These are phyloP conservation scores for Phytophthora cactorum DNA, from an alignment of 352 stramenopile genomes.

Conservation along the genomic window DNA sequence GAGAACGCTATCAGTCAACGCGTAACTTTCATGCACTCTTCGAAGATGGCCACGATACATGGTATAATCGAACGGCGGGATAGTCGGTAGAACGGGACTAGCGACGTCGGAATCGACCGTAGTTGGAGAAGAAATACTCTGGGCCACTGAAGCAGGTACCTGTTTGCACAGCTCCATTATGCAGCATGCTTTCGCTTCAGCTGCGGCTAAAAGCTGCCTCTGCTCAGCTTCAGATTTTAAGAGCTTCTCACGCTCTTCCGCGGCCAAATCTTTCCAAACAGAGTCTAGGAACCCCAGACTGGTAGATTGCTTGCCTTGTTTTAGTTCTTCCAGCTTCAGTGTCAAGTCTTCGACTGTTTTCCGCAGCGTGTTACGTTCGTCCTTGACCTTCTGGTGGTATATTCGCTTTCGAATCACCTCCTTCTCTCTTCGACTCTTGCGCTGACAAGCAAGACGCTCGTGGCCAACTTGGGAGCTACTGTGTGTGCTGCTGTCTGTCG, in stretches of 20 bases:
- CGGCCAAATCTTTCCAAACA: slow-evolving; percentile 7
- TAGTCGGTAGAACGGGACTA: not conserved
- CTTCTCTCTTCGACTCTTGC: slow-evolving; percentile 20
- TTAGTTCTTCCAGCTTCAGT: slow-evolving; percentile 8
- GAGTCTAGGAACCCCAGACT: not conserved
- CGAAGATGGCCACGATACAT: slow-evolving; percentile 34
- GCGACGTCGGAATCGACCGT: not conserved
- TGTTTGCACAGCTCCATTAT: slow-evolving; percentile 22
- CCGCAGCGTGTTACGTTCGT: slow-evolving; percentile 15
- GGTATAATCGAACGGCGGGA: slow-evolving; percentile 24
- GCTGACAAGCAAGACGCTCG: not conserved
- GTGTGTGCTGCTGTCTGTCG: not conserved
- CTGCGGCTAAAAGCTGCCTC: slow-evolving; percentile 12
- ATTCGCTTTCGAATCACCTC: slow-evolving; percentile 19
- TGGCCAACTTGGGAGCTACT: not conserved
- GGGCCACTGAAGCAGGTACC: not conserved
- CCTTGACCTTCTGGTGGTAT: slow-evolving; percentile 22
- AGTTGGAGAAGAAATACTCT: too few relatives aligned
- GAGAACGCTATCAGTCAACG: slow-evolving; percentile 22
- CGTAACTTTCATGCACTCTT: slow-evolving; percentile 27
- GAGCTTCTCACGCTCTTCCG: slow-evolving; percentile 16
- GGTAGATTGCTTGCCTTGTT: slow-evolving; percentile 4
- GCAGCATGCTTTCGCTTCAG: slow-evolving; percentile 11
- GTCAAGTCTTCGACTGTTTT: slow-evolving; percentile 18
- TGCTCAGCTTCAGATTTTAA: slow-evolving; percentile 15